Conservation (phyloP, 2,329 filamentous ascomycete genomes). For the Claviceps spartinae region DNA sequence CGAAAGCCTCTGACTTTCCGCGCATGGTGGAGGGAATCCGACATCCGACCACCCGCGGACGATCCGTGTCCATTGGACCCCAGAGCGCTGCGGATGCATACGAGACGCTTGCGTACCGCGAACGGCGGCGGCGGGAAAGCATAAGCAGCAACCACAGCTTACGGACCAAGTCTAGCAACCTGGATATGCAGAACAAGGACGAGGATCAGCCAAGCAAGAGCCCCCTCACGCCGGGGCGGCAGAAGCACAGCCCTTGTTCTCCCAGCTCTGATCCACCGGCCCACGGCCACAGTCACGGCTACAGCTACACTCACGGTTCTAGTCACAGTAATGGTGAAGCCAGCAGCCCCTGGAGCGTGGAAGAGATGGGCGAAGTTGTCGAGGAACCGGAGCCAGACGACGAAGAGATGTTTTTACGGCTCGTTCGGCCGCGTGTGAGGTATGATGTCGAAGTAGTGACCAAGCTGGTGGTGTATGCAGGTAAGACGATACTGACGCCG, state of each 20-base stretch:
- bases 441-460: constrained; percentile 99
- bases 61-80: constrained; percentile 80
- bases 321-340: constrained; percentile 66
- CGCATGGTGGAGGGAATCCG: constrained; percentile 69
- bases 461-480: constrained; percentile 87
- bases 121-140: constrained; percentile 45
- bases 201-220: constrained; percentile 25
- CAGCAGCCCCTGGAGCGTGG: constrained; percentile 14
- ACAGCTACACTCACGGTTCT: no score
- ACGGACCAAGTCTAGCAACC: constrained; percentile 28
- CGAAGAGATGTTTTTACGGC: constrained; percentile 67
- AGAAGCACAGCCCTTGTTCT: constrained; percentile 27
- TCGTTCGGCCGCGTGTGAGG: constrained; percentile 76
- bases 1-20: constrained; percentile 76
- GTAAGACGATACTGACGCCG: constrained; percentile 28
- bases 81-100: constrained; percentile 95
- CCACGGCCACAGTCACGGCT: constrained; percentile 9
- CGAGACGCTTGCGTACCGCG: constrained; percentile 84
- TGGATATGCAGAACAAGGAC: constrained; percentile 26
- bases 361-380: constrained; percentile 1
- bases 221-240: constrained; percentile 31
- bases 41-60: constrained; percentile 53
- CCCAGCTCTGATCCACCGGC: constrained; percentile 52
- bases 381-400: constrained; percentile 46
- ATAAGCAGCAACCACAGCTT: constrained; percentile 36